Conservation (phyloP, 805 yeast genomes). For the Lachancea lanzarotensis region DNA sequence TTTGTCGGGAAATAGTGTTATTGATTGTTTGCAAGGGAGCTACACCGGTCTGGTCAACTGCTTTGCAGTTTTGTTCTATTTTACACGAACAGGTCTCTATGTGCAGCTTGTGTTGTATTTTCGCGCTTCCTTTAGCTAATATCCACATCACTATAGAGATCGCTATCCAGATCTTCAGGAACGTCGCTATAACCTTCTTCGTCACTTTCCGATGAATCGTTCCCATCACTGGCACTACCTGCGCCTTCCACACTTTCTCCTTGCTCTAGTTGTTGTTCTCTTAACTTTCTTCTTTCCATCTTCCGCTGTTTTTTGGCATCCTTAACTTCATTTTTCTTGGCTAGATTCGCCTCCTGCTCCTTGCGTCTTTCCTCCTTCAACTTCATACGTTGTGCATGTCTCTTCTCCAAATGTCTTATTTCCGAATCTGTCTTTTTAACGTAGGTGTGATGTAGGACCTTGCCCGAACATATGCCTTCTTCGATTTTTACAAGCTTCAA, state of each 20-base stretch:
- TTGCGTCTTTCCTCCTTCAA: constrained; percentile 66
- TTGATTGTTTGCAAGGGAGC: neutral
- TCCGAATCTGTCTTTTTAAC: constrained; percentile 61
- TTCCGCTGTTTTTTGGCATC: constrained; percentile 67
- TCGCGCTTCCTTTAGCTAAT: neutral
- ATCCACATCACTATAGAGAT: constrained; percentile 40
- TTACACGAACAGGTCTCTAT: too few relatives aligned
- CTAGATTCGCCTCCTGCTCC: constrained; percentile 72
- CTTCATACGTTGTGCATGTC: constrained; percentile 54
- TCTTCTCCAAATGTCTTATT: constrained; percentile 52
- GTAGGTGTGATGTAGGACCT: constrained; percentile 74
- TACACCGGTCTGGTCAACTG: neutral
- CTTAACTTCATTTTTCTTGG: constrained; percentile 65
- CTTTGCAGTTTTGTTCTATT: too few relatives aligned
- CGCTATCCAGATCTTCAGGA: constrained; percentile 43
- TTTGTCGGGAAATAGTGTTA: neutral
- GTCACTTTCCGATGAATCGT: constrained; percentile 23
- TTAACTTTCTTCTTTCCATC: constrained; percentile 43
- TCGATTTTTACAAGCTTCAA: constrained; percentile 77
- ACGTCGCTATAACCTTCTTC: constrained; percentile 36
- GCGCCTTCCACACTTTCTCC: constrained; percentile 17
- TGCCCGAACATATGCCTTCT: constrained; percentile 86
- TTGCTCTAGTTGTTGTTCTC: constrained; percentile 28
- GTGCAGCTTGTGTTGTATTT: too few relatives aligned
- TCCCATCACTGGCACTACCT: neutral